Percentiles rank a stretch among this genome's conserved stretches.
These are phyloP conservation scores for Cinchona pubescens DNA, from an alignment of 257 asterid genomes.

Conservation along the genomic window DNA sequence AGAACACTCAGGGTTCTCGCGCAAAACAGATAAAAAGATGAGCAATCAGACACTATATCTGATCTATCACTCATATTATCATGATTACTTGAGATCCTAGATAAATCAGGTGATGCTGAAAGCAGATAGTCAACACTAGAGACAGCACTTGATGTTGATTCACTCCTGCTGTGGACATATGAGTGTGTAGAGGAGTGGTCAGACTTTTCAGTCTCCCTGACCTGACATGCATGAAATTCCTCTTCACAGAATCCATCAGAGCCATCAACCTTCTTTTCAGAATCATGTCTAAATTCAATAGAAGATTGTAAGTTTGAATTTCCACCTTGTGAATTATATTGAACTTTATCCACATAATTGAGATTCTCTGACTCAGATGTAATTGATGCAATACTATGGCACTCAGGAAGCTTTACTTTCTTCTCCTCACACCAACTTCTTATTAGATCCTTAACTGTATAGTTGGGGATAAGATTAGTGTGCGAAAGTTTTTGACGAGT, in stretches of 20 bases:
- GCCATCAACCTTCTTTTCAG: conserved; percentile 27
- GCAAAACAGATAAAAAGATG: conserved; percentile 21
- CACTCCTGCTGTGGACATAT: conserved; percentile 85
- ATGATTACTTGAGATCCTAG: conserved; percentile 43
- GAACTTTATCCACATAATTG: conserved; percentile 25
- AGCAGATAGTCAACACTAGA: conserved; percentile 73
- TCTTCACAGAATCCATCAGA: conserved; percentile 33
- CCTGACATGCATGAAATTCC: conserved; percentile 25
- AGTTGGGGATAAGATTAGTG: conserved; percentile 61
- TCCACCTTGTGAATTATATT: conserved; percentile 25
- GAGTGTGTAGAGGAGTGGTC: conserved; percentile 68
- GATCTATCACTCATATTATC: conserved; percentile 40
- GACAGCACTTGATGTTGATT: conserved; percentile 76
- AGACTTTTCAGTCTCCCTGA: conserved; percentile 40
- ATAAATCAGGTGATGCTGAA: conserved; percentile 42
- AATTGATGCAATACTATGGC: conserved; percentile 19
- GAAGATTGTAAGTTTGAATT: conserved; percentile 37
- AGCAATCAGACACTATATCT: conserved; percentile 34
- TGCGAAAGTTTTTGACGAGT: conserved; percentile 56
- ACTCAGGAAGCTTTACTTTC: conserved; percentile 35
- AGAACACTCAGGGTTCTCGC: conserved; percentile 30
- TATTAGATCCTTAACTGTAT: conserved; percentile 73
- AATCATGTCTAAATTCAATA: conserved; percentile 27
- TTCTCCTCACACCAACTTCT: conserved; percentile 68
- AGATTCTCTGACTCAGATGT: conserved; percentile 21